These are phyloP conservation scores for Xylaria sp. DNA, from an alignment of 2,329 filamentous ascomycete genomes.

Conservation along the genomic window DNA sequence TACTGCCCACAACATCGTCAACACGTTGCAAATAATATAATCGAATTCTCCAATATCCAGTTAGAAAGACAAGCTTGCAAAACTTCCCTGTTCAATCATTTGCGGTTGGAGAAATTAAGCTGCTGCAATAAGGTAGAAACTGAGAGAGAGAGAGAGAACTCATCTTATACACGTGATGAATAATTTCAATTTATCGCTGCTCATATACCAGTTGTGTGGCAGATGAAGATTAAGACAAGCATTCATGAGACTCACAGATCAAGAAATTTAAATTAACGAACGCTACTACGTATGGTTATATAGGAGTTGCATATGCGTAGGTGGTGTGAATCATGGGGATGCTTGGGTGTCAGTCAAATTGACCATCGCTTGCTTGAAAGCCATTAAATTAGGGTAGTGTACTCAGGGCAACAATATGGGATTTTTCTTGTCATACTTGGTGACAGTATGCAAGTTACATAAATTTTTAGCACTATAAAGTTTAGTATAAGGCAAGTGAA, in stretches of 20 bases:
- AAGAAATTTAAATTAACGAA: background rate
- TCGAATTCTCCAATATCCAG: too few relatives aligned
- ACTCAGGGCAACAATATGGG: background rate
- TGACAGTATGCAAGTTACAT: background rate
- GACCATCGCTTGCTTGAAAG: background rate
- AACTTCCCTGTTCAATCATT: too few relatives aligned
- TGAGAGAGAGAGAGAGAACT: background rate
- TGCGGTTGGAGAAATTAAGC: too few relatives aligned
- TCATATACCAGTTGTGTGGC: too few relatives aligned
- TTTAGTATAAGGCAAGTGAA: constrained; percentile 9
- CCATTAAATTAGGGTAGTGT: background rate
- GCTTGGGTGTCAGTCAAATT: background rate
- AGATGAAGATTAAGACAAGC: background rate
- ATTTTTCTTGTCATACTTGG: background rate
- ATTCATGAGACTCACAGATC: background rate
- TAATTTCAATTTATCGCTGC: background rate
- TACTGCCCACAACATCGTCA: background rate
- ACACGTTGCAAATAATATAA: background rate
- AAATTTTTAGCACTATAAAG: background rate
- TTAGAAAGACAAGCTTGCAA: too few relatives aligned
- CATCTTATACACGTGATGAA: background rate
- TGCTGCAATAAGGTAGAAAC: too few relatives aligned
- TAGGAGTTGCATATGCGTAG: background rate
- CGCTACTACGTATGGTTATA: background rate
- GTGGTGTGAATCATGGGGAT: background rate